phyloP scores from a whole-genome alignment of 108 stramenopile genomes.

The Cyclotella baltica region DNA sequence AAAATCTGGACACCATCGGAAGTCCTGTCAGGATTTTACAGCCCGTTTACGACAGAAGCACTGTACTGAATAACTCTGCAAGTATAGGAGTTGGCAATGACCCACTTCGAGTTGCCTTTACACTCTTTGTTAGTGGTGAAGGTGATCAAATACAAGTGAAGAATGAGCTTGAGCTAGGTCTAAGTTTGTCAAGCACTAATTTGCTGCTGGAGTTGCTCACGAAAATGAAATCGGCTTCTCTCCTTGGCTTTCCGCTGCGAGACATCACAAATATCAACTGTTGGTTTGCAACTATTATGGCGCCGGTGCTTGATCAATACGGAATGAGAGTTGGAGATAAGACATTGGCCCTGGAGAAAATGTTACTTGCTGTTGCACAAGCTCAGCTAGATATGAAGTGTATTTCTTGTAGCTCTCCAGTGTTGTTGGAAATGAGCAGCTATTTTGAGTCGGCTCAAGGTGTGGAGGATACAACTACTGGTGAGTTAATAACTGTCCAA shows the following conservation, averaged over 20 bases:
- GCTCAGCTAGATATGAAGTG: constrained; percentile 64
- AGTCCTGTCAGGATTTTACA: constrained; percentile 60
- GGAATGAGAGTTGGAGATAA: constrained; percentile 57
- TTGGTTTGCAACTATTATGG: constrained; percentile 78
- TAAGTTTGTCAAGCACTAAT: constrained; percentile 45
- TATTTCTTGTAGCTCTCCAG: constrained; percentile 67
- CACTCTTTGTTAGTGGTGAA: constrained; percentile 60
- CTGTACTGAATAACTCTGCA: constrained; percentile 63
- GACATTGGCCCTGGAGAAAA: constrained; percentile 55
- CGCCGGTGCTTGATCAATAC: constrained; percentile 57
- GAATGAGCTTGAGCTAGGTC: constrained; percentile 55
- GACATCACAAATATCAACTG: constrained; percentile 72
- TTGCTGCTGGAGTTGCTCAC: constrained; percentile 51
- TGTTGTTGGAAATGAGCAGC: constrained; percentile 59
- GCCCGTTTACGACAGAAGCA: constrained; percentile 52
- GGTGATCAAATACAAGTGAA: constrained; percentile 55
- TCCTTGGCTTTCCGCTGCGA: constrained; percentile 67
- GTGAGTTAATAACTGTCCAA: not conserved
- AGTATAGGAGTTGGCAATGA: constrained; percentile 57
- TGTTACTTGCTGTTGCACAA: constrained; percentile 53
- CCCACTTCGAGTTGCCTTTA: constrained; percentile 49
- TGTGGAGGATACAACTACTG: constrained; percentile 52
- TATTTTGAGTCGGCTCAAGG: constrained; percentile 56
- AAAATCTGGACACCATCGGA: constrained; percentile 70
- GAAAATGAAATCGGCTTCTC: constrained; percentile 56